These are phyloP conservation scores for Monosporascus sp. DNA, from an alignment of 2,329 filamentous ascomycete species.

Conservation along the genomic window DNA sequence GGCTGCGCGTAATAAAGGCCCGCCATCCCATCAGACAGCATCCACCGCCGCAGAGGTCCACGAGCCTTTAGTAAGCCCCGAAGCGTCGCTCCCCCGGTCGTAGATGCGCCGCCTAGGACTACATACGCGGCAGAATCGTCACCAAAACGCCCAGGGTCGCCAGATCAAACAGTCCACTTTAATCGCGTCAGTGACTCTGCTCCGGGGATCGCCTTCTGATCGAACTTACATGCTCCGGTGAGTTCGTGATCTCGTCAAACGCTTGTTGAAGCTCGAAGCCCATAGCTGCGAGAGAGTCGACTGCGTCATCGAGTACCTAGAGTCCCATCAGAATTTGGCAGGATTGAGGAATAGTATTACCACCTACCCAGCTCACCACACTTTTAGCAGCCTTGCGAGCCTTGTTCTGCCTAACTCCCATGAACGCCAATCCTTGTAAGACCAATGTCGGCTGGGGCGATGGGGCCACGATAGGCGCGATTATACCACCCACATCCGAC, in stretches of 20 bases:
- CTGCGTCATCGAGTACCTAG: conserved; percentile 27
- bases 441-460: conserved; percentile 64
- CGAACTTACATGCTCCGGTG: conserved; percentile 26
- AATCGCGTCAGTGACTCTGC: neutral
- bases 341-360: conserved; percentile 1
- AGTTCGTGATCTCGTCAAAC: conserved; percentile 30
- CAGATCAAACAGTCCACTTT: neutral
- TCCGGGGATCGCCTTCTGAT: neutral
- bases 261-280: conserved; percentile 28
- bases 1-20: too few species aligned
- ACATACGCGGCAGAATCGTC: neutral
- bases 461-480: conserved; percentile 71
- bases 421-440: conserved; percentile 69
- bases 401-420: conserved; percentile 80
- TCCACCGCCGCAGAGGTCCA: too few species aligned
- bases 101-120: neutral
- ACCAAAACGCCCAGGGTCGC: neutral
- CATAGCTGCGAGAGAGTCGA: conserved; percentile 26
- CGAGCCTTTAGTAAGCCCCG: too few species aligned
- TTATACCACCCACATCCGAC: conserved; percentile 65
- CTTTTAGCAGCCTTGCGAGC: conserved; percentile 68
- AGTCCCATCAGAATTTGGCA: conserved; percentile 20
- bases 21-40: too few species aligned
- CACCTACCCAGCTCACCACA: conserved; percentile 73
- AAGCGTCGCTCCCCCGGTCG: neutral